phyloP scores from a whole-genome alignment of 345 rosid species.

The Raphanus raphanistrum region DNA sequence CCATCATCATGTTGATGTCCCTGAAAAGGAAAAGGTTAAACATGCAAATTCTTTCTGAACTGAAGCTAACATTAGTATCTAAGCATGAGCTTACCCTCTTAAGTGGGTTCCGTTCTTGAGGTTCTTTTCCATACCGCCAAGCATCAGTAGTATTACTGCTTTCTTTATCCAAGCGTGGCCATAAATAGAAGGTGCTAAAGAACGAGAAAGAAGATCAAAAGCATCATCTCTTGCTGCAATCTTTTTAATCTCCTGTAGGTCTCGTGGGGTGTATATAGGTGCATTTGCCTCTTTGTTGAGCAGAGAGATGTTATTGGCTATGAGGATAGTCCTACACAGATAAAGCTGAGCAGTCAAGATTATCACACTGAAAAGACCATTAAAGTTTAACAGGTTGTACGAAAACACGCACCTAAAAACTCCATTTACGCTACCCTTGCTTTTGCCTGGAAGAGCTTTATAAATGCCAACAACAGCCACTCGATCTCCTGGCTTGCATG shows the following conservation, averaged over 20 bases:
- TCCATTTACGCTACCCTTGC: constrained; percentile 95
- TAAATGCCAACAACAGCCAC: constrained; percentile 89
- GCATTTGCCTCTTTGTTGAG: constrained; percentile 98
- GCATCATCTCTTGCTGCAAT: constrained; percentile 85
- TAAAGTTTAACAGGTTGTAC: background rate
- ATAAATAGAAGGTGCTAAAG: constrained; percentile 93
- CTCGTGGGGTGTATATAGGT: constrained; percentile 78
- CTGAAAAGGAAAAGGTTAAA: constrained; percentile 42
- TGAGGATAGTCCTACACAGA: constrained; percentile 75
- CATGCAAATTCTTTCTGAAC: background rate
- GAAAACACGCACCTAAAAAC: constrained; percentile 70
- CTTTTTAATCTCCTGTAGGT: constrained; percentile 78
- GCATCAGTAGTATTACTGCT: constrained; percentile 91
- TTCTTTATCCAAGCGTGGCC: constrained; percentile 98
- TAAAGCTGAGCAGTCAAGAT: constrained; percentile 25
- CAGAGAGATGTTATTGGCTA: constrained; percentile 83
- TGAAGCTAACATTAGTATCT: background rate
- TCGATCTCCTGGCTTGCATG: constrained; percentile 98
- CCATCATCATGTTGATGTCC: constrained; percentile 99
- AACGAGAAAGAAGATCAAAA: constrained; percentile 84
- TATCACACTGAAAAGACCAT: constrained; percentile 2
- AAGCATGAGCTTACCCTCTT: constrained; percentile 63
- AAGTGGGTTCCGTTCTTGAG: constrained; percentile 94
- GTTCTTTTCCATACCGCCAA: constrained; percentile 93
- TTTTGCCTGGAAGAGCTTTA: constrained; percentile 94